Conservation (phyloP, 2,329 filamentous ascomycete genomes). For the Sporothrix luriei region DNA sequence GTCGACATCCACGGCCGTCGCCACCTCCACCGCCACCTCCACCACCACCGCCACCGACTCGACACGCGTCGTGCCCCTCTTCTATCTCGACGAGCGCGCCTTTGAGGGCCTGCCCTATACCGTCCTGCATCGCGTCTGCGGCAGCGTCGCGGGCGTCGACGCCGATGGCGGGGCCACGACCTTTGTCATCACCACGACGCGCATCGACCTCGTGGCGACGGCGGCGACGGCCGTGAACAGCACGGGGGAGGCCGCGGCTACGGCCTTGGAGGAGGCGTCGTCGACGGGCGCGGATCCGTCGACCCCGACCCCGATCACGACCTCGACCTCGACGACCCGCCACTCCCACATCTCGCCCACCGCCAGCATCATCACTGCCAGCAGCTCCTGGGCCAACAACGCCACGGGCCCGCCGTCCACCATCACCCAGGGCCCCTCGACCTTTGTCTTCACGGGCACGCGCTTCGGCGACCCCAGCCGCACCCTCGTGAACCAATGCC, state of each 20-base stretch:
- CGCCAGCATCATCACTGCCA: conserved; percentile 29
- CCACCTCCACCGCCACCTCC: conserved; percentile 27
- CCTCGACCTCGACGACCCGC: conserved; percentile 14
- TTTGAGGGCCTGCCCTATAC: conserved; percentile 39
- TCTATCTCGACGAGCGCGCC: conserved; percentile 39
- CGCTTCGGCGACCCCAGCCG: conserved; percentile 35
- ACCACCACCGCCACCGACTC: conserved; percentile 32
- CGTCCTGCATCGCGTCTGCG: conserved; percentile 38
- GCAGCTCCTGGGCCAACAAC: conserved; percentile 33
- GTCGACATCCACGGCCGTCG: conserved; percentile 24
- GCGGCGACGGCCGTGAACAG: conserved; percentile 1
- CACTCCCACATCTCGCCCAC: conserved; percentile 4
- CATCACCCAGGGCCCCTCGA: conserved; percentile 40
- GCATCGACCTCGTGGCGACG: conserved; percentile 33
- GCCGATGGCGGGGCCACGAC: conserved; percentile 39
- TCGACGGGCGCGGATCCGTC: not conserved
- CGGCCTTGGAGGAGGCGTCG: not conserved
- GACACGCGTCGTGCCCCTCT: conserved; percentile 37
- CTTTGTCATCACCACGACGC: conserved; percentile 38
- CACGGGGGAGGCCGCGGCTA: not conserved
- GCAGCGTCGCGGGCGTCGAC: conserved; percentile 37
- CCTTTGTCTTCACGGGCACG: conserved; percentile 39
- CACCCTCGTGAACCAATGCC: conserved; percentile 39
- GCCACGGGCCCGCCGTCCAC: conserved; percentile 38
- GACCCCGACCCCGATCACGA: conserved; percentile 29